phyloP scores from a whole-genome alignment of 2,329 filamentous ascomycete species.

The Alternaria metachromatica region DNA sequence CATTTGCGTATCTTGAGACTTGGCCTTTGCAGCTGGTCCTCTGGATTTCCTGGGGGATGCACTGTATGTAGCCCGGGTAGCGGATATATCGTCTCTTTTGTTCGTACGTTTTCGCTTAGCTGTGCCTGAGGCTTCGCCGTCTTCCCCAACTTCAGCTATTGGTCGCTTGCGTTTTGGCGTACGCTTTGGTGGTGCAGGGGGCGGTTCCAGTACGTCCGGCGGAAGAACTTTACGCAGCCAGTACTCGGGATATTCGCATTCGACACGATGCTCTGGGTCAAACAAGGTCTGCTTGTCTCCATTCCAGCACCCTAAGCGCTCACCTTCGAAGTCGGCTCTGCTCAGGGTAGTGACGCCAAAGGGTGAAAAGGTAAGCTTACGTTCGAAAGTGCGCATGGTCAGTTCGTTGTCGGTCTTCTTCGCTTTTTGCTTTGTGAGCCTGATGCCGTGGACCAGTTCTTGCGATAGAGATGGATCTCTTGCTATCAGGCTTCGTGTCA shows the following conservation, averaged over 20 bases:
- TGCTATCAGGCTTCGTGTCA: slow-evolving; percentile 33
- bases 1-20: background rate
- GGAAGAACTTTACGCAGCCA: slow-evolving; percentile 42
- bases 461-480: slow-evolving; percentile 13
- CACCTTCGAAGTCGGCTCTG: slow-evolving; percentile 36
- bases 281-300: slow-evolving; percentile 26
- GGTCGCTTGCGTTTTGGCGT: slow-evolving; percentile 21
- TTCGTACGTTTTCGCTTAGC: slow-evolving; percentile 7
- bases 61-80: background rate
- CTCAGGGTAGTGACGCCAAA: slow-evolving; percentile 37
- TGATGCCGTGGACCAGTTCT: slow-evolving; percentile 35
- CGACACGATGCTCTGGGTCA: slow-evolving; percentile 42
- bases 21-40: background rate
- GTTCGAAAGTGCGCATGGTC: slow-evolving; percentile 19
- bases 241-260: slow-evolving; percentile 47
- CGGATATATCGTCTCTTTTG: background rate
- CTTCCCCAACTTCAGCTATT: background rate
- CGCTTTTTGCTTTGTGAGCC: slow-evolving; percentile 34
- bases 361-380: slow-evolving; percentile 49
- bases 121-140: background rate
- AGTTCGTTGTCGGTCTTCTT: slow-evolving; percentile 27
- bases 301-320: slow-evolving; percentile 35
- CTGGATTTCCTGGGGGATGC: background rate
- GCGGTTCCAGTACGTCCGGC: slow-evolving; percentile 25
- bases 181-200: slow-evolving; percentile 11